A percentile compares a stretch with the other conserved stretches of the same genome.
Evolutionary conservation across 495 filamentous ascomycete species (phyloP).

Genomic region (Corynascus novoguineensis): DNA sequence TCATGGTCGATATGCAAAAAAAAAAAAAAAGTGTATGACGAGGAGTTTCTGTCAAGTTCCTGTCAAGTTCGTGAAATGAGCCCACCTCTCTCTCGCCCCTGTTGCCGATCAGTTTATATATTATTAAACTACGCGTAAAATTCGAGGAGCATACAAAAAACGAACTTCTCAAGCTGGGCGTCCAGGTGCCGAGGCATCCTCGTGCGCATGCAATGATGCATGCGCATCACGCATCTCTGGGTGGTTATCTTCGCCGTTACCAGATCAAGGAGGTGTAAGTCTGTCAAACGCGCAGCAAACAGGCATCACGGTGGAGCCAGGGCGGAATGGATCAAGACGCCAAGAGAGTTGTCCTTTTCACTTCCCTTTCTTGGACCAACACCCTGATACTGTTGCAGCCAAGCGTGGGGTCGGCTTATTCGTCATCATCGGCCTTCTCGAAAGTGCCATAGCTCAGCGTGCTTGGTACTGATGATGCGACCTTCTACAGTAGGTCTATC

Average conservation of each 20-base stretch:
- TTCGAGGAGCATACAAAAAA: too few relatives aligned
- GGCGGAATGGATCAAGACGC: constrained; percentile 1
- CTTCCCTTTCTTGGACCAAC: constrained; percentile 16
- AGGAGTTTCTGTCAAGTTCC: neutral
- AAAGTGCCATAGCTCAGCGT: neutral
- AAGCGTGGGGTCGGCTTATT: neutral
- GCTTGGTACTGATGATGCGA: neutral
- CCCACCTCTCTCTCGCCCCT: neutral
- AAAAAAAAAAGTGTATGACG: neutral
- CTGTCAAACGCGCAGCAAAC: neutral
- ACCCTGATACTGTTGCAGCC: neutral
- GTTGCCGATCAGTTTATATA: too few relatives aligned
- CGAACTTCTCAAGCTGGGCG: too few relatives aligned
- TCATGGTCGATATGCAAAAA: constrained; percentile 4
- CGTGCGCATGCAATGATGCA: neutral
- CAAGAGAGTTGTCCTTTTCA: constrained; percentile 7
- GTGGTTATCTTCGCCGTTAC: neutral
- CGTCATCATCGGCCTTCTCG: neutral
- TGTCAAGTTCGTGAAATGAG: too few relatives aligned
- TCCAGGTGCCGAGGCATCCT: neutral
- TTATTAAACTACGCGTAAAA: too few relatives aligned
- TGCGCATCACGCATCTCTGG: neutral
- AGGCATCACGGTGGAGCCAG: neutral
- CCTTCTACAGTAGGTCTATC: too few relatives aligned
- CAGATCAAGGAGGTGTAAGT: neutral